phyloP scores from a whole-genome alignment of 805 yeast genomes.

The Saturnispora mendoncae region DNA sequence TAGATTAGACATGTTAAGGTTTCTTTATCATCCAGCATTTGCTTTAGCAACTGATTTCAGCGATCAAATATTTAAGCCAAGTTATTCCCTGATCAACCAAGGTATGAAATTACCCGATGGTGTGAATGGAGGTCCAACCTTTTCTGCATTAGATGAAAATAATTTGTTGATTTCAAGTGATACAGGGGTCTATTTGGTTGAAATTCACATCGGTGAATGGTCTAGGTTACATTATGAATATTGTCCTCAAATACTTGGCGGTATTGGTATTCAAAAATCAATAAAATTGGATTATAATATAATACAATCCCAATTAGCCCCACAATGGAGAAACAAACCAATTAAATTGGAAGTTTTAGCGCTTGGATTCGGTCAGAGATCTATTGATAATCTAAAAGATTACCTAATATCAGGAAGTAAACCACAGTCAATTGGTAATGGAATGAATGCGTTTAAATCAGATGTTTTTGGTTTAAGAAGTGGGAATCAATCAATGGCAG shows the following conservation, averaged over 20 bases:
- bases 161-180: slow-evolving; percentile 39
- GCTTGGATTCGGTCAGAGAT: slow-evolving; percentile 51
- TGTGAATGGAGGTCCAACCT: slow-evolving; percentile 34
- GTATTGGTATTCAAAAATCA: slow-evolving; percentile 50
- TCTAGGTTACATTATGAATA: slow-evolving; percentile 54
- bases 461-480: slow-evolving; percentile 19
- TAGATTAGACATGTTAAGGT: slow-evolving; percentile 67
- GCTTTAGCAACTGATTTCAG: slow-evolving; percentile 54
- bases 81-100: slow-evolving; percentile 19
- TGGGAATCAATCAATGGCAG: slow-evolving; percentile 14
- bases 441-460: slow-evolving; percentile 16
- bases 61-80: slow-evolving; percentile 34
- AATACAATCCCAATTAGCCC: slow-evolving; percentile 32
- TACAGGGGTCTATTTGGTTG: slow-evolving; percentile 69
- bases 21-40: slow-evolving; percentile 74
- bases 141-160: slow-evolving; percentile 39
- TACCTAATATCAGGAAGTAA: slow-evolving; percentile 20
- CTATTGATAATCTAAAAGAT: slow-evolving; percentile 41
- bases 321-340: slow-evolving; percentile 27
- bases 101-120: slow-evolving; percentile 28
- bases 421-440: slow-evolving; percentile 14
- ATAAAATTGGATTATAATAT: slow-evolving; percentile 41
- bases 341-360: slow-evolving; percentile 47
- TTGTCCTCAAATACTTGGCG: slow-evolving; percentile 46
- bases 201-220: slow-evolving; percentile 53